Conservation (phyloP, 495 filamentous ascomycete genomes). For the Neurospora sp. region DNA sequence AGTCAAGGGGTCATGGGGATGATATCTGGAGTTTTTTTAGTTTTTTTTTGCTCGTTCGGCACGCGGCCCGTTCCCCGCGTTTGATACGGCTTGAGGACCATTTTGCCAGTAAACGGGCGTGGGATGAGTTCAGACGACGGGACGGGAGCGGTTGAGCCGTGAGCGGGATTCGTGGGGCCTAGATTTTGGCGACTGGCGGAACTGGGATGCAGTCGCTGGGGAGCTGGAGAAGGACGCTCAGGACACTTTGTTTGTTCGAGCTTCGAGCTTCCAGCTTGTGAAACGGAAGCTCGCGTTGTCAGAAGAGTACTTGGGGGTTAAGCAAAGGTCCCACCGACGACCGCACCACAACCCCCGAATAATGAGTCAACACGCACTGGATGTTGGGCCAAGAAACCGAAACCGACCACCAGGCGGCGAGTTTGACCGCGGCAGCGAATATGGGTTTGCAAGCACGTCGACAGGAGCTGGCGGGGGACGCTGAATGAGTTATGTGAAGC, state of each 20-base stretch:
- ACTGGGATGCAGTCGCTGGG: neutral
- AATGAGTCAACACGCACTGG: neutral
- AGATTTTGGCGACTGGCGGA: neutral
- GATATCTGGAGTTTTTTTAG: neutral
- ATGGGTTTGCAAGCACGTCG: neutral
- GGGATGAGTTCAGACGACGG: neutral
- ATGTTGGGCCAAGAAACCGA: neutral
- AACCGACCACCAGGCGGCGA: neutral
- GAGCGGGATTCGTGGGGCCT: neutral
- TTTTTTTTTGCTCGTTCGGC: neutral
- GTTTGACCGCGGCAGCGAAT: neutral
- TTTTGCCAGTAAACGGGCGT: neutral
- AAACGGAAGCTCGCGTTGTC: neutral
- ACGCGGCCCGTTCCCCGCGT: slow-evolving; percentile 5
- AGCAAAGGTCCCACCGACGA: no score
- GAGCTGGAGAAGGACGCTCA: neutral
- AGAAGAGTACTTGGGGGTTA: neutral
- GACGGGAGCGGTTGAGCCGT: neutral
- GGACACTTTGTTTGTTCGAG: neutral
- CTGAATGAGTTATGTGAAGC: neutral
- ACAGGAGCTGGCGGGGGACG: neutral
- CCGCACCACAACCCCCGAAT: neutral
- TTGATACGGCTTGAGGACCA: neutral
- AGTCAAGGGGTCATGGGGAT: neutral
- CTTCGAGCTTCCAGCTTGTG: neutral